Evolutionary conservation across 306 rosid species (phyloP).

Genomic region (Vachellia collinsii): DNA sequence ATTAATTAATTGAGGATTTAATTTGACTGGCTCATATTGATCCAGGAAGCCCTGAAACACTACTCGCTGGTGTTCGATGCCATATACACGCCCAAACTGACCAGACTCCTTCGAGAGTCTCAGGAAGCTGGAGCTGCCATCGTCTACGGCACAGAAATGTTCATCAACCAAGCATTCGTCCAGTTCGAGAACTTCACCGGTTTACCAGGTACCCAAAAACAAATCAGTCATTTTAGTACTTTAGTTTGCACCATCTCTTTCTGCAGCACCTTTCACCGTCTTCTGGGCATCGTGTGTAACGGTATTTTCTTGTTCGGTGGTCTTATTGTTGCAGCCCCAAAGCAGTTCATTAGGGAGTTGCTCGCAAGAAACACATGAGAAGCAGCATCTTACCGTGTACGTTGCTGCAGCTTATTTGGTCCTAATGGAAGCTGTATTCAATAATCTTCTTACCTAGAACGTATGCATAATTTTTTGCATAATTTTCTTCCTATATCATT

Average conservation of each 20-base stretch:
- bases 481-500: too few species aligned
- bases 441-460: too few species aligned
- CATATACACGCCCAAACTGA: conserved; percentile 64
- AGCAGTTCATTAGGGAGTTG: conserved; percentile 29
- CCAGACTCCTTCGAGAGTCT: conserved; percentile 74
- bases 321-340: conserved; percentile 54
- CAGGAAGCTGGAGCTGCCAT: conserved; percentile 57
- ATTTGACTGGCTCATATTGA: too few species aligned
- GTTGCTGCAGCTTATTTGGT: not conserved
- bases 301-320: not conserved
- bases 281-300: not conserved
- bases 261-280: not conserved
- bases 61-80: conserved; percentile 75
- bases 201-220: conserved; percentile 48
- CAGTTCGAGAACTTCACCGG: conserved; percentile 67
- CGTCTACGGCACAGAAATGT: conserved; percentile 71
- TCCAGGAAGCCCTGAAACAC: conserved; percentile 50
- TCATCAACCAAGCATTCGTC: conserved; percentile 68
- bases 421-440: too few species aligned
- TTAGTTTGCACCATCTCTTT: not conserved
- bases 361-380: not conserved
- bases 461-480: too few species aligned
- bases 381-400: not conserved
- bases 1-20: too few species aligned
- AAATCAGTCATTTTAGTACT: not conserved